phyloP scores from a whole-genome alignment of 1,284 basidiomycete species.

The Pseudozyma sp. region DNA sequence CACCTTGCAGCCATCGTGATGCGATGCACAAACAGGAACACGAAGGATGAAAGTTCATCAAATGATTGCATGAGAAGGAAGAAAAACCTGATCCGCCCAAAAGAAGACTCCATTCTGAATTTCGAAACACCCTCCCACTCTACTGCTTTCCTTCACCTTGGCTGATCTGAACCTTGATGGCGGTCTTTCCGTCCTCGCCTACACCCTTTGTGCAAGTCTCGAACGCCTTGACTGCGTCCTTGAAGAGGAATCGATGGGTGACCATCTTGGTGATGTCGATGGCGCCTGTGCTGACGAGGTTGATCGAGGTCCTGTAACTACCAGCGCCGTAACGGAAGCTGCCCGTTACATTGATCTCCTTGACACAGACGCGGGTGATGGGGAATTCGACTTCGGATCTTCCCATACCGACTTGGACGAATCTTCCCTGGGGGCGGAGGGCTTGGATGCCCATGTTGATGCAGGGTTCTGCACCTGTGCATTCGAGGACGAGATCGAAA shows the following conservation, averaged over 20 bases:
- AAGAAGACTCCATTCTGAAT: too few relatives aligned
- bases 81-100: too few relatives aligned
- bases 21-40: too few relatives aligned
- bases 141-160: slow-evolving; percentile 58
- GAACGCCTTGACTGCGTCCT: slow-evolving; percentile 73
- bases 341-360: slow-evolving; percentile 53
- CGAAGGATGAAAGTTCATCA: too few relatives aligned
- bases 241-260: slow-evolving; percentile 72
- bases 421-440: slow-evolving; percentile 53
- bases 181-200: slow-evolving; percentile 74
- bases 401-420: slow-evolving; percentile 74
- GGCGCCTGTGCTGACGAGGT: slow-evolving; percentile 72
- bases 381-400: slow-evolving; percentile 68
- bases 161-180: slow-evolving; percentile 71
- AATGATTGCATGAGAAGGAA: too few relatives aligned
- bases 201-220: slow-evolving; percentile 75
- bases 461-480: slow-evolving; percentile 71
- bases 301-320: slow-evolving; percentile 74
- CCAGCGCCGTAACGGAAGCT: slow-evolving; percentile 89
- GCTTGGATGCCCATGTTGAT: slow-evolving; percentile 63
- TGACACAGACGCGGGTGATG: slow-evolving; percentile 69
- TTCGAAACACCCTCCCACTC: neutral
- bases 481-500: slow-evolving; percentile 75
- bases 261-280: slow-evolving; percentile 75
- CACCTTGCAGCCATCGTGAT: too few relatives aligned